Evolutionary conservation across 495 filamentous ascomycete genomes (phyloP).

Genomic region (Annulohypoxylon stygium): DNA sequence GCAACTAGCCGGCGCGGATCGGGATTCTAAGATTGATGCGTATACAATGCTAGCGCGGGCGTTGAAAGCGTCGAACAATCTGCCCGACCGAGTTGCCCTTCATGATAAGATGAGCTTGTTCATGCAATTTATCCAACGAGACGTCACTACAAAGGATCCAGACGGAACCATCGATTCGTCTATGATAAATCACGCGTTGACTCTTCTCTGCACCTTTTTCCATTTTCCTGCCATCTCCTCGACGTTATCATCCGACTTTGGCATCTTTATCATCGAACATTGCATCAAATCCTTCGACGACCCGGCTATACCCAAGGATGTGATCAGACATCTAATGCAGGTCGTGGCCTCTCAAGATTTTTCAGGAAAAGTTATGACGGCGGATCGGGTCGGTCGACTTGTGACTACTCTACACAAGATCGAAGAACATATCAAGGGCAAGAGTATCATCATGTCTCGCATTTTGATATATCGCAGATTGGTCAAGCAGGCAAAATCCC

Average conservation of each 20-base stretch:
- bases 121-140: conserved; percentile 82
- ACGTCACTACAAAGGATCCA: conserved; percentile 69
- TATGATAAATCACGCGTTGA: conserved; percentile 80
- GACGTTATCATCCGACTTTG: conserved; percentile 79
- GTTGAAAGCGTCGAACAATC: conserved; percentile 80
- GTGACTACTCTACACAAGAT: conserved; percentile 76
- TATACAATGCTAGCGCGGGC: conserved; percentile 83
- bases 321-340: conserved; percentile 81
- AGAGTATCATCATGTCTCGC: conserved; percentile 78
- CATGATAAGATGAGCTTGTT: conserved; percentile 79
- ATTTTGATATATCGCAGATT: conserved; percentile 82
- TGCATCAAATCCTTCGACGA: conserved; percentile 75
- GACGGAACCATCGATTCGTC: conserved; percentile 69
- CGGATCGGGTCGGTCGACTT: conserved; percentile 73
- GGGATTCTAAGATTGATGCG: conserved; percentile 81
- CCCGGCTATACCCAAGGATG: conserved; percentile 73
- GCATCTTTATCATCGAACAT: conserved; percentile 81
- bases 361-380: conserved; percentile 75
- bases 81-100: conserved; percentile 78
- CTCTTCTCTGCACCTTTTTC: conserved; percentile 77
- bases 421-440: conserved; percentile 80
- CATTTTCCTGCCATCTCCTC: conserved; percentile 74
- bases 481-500: conserved; percentile 72
- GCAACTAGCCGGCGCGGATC: conserved; percentile 78
- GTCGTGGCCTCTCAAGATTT: conserved; percentile 84